Percentiles rank a stretch among this genome's conserved stretches.
These are phyloP conservation scores for Leishmania aethiopica DNA, from an alignment of 208 protist species.

Conservation along the genomic window DNA sequence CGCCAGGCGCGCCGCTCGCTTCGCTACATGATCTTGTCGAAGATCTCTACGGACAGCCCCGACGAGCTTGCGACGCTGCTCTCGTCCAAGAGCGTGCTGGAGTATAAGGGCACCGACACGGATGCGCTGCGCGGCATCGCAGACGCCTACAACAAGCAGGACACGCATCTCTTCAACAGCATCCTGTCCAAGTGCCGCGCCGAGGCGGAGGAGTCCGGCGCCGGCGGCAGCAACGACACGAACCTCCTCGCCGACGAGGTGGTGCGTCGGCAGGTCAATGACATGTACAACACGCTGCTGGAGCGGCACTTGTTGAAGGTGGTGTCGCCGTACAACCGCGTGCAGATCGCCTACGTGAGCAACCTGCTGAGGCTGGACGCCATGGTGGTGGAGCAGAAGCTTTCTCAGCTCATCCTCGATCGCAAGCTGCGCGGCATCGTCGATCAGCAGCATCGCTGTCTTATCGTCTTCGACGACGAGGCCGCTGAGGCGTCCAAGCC, in stretches of 20 bases:
- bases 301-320: constrained; percentile 96
- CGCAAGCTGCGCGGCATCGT: constrained; percentile 96
- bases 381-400: constrained; percentile 71
- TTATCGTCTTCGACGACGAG: constrained; percentile 93
- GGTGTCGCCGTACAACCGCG: constrained; percentile 97
- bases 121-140: constrained; percentile 96
- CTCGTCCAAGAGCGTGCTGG: constrained; percentile 90
- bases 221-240: constrained; percentile 29
- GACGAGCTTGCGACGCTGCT: constrained; percentile 83
- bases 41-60: constrained; percentile 87
- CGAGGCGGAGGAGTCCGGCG: constrained; percentile 17
- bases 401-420: constrained; percentile 99
- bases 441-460: constrained; percentile 89
- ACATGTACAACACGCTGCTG: constrained; percentile 96
- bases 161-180: constrained; percentile 94
- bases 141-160: constrained; percentile 93
- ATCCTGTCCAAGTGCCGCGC: constrained; percentile 50
- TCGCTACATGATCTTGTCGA: constrained; percentile 98
- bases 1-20: constrained; percentile 86
- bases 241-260: constrained; percentile 88
- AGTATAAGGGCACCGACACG: constrained; percentile 91
- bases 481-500: constrained; percentile 32
- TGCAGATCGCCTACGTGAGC: constrained; percentile 96
- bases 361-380: constrained; percentile 87
- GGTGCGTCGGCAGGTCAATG: constrained; percentile 89